Evolutionary conservation across 1,139 yeast genomes (phyloP).

Genomic region (Suhomyces bolitotheri): DNA sequence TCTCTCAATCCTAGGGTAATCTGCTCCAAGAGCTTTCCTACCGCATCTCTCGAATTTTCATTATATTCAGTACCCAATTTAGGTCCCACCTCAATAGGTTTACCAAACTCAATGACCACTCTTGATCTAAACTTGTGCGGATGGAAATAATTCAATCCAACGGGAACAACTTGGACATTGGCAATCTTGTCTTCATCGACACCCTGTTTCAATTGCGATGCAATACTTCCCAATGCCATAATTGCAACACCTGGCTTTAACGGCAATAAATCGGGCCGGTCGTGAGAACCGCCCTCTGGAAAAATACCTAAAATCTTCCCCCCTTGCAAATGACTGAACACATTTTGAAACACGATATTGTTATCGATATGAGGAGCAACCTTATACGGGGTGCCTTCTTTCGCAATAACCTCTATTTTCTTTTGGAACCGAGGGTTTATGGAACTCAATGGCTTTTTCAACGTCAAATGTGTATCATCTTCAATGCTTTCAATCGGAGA

Average conservation of each 20-base stretch:
- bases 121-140: slow-evolving; percentile 93
- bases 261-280: slow-evolving; percentile 85
- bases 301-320: slow-evolving; percentile 67
- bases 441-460: slow-evolving; percentile 50
- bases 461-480: slow-evolving; percentile 52
- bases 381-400: slow-evolving; percentile 52
- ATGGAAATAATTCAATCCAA: slow-evolving; percentile 96
- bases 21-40: slow-evolving; percentile 57
- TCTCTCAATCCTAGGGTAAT: slow-evolving; percentile 78
- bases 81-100: slow-evolving; percentile 71
- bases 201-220: slow-evolving; percentile 18
- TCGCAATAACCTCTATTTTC: slow-evolving; percentile 38
- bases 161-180: slow-evolving; percentile 80
- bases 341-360: slow-evolving; percentile 57
- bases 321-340: slow-evolving; percentile 58
- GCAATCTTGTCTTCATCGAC: slow-evolving; percentile 13
- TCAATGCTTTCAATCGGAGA: slow-evolving; percentile 53
- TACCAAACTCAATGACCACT: slow-evolving; percentile 93
- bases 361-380: slow-evolving; percentile 67
- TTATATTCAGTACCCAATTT: slow-evolving; percentile 30
- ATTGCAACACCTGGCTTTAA: slow-evolving; percentile 96
- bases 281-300: slow-evolving; percentile 91
- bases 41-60: slow-evolving; percentile 22
- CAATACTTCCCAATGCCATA: slow-evolving; percentile 91
- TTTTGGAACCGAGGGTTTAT: slow-evolving; percentile 21